phyloP scores from a whole-genome alignment of 768 basidiomycete genomes.

The Suillus luteus region DNA sequence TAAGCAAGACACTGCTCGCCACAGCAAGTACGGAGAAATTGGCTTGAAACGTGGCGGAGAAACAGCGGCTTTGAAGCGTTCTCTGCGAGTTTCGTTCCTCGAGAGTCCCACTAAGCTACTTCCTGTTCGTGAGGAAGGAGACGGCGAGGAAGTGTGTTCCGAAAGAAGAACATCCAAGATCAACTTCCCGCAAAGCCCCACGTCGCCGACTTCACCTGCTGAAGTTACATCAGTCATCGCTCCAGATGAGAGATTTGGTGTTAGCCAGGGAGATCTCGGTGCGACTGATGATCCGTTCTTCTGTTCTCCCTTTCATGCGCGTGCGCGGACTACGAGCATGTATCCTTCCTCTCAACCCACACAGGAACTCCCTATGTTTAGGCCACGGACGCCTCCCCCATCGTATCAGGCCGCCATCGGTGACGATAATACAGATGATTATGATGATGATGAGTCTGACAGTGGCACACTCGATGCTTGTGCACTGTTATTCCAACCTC shows the following conservation, averaged over 20 bases:
- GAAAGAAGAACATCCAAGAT: conserved; percentile 18
- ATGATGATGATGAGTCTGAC: conserved; percentile 10
- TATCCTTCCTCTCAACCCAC: conserved; percentile 17
- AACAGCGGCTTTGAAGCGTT: conserved; percentile 18
- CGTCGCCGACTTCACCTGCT: neutral
- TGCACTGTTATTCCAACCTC: conserved; percentile 31
- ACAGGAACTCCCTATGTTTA: conserved; percentile 24
- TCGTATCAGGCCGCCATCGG: conserved; percentile 22
- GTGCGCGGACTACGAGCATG: conserved; percentile 35
- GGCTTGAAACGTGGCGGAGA: conserved; percentile 18
- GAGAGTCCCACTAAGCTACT: conserved; percentile 26
- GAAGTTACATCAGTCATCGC: conserved; percentile 9
- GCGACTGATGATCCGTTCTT: conserved; percentile 27
- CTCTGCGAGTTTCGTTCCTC: conserved; percentile 19
- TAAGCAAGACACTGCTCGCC: conserved; percentile 13
- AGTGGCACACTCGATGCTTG: conserved; percentile 23
- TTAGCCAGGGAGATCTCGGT: neutral
- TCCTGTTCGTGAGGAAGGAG: conserved; percentile 32
- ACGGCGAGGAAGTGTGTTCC: conserved; percentile 36
- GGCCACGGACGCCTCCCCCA: conserved; percentile 29
- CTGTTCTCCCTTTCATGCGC: conserved; percentile 22
- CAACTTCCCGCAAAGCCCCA: conserved; percentile 24
- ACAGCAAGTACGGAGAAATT: conserved; percentile 23
- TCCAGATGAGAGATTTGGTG: neutral
- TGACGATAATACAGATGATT: conserved; percentile 1